Base-by-base conservation (phyloP, 257 asterid genomes). In the Penstemon newberryi region DNA sequence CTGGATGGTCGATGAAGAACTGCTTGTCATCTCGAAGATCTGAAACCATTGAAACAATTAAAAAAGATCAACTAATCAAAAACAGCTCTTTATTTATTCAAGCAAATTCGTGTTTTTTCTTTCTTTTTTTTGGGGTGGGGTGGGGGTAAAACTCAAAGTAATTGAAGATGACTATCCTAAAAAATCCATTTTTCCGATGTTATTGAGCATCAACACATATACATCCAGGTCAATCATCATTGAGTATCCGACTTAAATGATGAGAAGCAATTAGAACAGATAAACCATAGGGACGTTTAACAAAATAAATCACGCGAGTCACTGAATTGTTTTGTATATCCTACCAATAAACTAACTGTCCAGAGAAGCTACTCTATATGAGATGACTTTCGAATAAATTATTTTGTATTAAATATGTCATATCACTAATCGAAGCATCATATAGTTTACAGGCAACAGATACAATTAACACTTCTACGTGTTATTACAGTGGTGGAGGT, bases 11-110 rank as follows among this genome's bases (percentile, higher is more conserved):
- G 11, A 78, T 42, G 19, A 91, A 85, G 87, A 85, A 91, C 67
- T 91, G 96, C 84, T 89, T 83, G 76, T 92, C 98, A 76, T 89
- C 98, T 69, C 98, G 89, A 77, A 92, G 96, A 89, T 92, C 98
- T 92, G 85, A 71, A 70, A 66, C 36, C 70, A 77, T 36, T 45
- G 63, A 65, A 50, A 65, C 59, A 12, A 15, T 42, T 44, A 9
- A 64, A 55, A 56, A 60, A 25, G 33, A 47, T 56, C 70, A 57
- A 65, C 56, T 60, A 8, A 47, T 4, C 6, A 53, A 54, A 70
- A 25, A 44, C 47, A 58, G 10, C 33, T 25, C 64, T 36, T 37
- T 4, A 37, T 15, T 8, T 4, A 58, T 58, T 38, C 38, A 6
- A 11, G 13, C 3, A 60, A 40, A 59, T 3, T 1, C 0, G 15